Evolutionary conservation across 148 eudicot species (phyloP).

Genomic region (Persicaria tinctoria): DNA sequence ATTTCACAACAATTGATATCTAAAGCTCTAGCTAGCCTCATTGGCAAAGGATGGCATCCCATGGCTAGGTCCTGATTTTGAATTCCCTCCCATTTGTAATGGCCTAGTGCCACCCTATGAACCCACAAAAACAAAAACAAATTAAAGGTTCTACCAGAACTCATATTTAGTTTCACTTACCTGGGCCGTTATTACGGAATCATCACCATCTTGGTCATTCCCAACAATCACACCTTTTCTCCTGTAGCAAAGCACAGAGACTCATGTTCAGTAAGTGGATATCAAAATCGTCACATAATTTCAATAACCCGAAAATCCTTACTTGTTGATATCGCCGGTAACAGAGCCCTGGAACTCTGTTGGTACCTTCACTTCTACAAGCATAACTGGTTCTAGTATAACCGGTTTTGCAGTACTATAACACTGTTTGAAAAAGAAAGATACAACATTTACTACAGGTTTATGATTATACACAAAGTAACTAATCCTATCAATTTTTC

Average conservation of each 20-base stretch:
- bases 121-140: not conserved
- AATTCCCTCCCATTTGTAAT: no score
- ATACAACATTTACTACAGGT: not conserved
- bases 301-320: slow-evolving; percentile 13
- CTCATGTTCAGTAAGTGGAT: slow-evolving; percentile 12
- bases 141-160: not conserved
- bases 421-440: slow-evolving; percentile 39
- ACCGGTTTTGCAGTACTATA: slow-evolving; percentile 79
- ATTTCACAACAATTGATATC: no score
- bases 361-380: slow-evolving; percentile 91
- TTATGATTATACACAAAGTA: not conserved
- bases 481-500: not conserved
- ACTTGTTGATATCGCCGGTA: slow-evolving; percentile 95
- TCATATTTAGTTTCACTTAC: slow-evolving; percentile 30
- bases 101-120: no score
- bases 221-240: slow-evolving; percentile 92
- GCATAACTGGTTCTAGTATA: slow-evolving; percentile 89
- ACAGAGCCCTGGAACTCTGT: slow-evolving; percentile 90
- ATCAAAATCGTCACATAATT: not conserved
- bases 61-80: no score
- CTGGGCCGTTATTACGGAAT: slow-evolving; percentile 71
- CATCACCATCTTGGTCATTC: slow-evolving; percentile 95
- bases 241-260: slow-evolving; percentile 29
- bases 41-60: no score
- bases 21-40: no score